Percentiles rank a stretch among this genome's conserved stretches.
These are phyloP conservation scores for Boechera stricta DNA, from an alignment of 345 rosid species.

Conservation along the genomic window DNA sequence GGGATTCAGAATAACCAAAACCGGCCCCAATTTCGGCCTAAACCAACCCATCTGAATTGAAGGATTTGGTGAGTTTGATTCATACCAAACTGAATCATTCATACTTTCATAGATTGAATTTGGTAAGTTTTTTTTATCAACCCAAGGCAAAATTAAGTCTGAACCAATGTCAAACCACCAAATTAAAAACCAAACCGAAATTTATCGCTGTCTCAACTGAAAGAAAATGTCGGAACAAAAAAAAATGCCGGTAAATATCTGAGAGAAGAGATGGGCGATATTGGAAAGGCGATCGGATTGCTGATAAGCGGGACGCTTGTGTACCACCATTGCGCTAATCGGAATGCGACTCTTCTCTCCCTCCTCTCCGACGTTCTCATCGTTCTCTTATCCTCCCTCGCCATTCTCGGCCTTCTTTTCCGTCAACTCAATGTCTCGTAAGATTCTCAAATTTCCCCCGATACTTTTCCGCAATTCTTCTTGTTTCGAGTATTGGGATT, in stretches of 20 bases:
- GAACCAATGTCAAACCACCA: slow-evolving; percentile 2
- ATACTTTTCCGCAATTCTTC: not conserved
- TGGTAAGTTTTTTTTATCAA: too few relatives aligned
- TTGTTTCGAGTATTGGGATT: not conserved
- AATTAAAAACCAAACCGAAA: not conserved
- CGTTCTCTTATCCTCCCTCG: slow-evolving; percentile 96
- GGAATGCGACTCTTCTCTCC: slow-evolving; percentile 77
- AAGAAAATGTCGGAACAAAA: slow-evolving; percentile 4
- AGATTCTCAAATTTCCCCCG: not conserved
- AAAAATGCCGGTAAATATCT: not conserved
- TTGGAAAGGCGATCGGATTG: slow-evolving; percentile 64
- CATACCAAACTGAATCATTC: too few relatives aligned
- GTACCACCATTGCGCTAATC: slow-evolving; percentile 84
- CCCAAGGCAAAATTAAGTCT: too few relatives aligned
- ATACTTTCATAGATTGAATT: too few relatives aligned
- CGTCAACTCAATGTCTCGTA: slow-evolving; percentile 95
- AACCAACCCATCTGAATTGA: too few relatives aligned
- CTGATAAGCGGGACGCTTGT: slow-evolving; percentile 68
- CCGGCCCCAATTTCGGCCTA: too few relatives aligned
- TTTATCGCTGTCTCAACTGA: slow-evolving; percentile 9
- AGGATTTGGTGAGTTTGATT: too few relatives aligned
- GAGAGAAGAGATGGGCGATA: slow-evolving; percentile 48
- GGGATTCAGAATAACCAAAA: too few relatives aligned
- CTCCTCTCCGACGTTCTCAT: slow-evolving; percentile 86
- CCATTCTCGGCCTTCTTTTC: slow-evolving; percentile 96